Evolutionary conservation across 2,329 filamentous ascomycete species (phyloP).

Genomic region (Xylaria hypoxylon): DNA sequence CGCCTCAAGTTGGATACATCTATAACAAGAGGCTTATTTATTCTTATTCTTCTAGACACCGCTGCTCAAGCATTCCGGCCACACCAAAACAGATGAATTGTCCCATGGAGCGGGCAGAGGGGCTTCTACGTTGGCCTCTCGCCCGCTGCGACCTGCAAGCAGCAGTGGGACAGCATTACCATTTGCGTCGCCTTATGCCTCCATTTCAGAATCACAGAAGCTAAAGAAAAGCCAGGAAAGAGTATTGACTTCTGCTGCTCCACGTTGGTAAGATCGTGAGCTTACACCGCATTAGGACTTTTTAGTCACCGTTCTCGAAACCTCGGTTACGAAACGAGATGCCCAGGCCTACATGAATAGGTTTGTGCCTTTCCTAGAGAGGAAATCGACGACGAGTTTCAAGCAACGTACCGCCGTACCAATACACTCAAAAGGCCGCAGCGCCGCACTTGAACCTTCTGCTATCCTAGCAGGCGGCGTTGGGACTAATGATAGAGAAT

Average conservation of each 20-base stretch:
- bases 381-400: slow-evolving; percentile 50
- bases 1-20: not conserved
- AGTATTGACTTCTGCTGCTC: slow-evolving; percentile 52
- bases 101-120: slow-evolving; percentile 40
- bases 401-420: slow-evolving; percentile 47
- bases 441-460: slow-evolving; percentile 9
- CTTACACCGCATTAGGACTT: slow-evolving; percentile 71
- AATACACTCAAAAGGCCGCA: slow-evolving; percentile 42
- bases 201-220: slow-evolving; percentile 59
- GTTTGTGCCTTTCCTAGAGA: slow-evolving; percentile 65
- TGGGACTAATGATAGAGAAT: slow-evolving; percentile 19
- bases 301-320: slow-evolving; percentile 85
- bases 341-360: slow-evolving; percentile 91
- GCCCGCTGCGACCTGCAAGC: slow-evolving; percentile 45
- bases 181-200: slow-evolving; percentile 52
- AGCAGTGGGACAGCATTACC: slow-evolving; percentile 46
- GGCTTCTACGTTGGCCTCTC: slow-evolving; percentile 40
- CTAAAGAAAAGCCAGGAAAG: slow-evolving; percentile 61
- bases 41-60: slow-evolving; percentile 43
- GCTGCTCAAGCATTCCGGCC: slow-evolving; percentile 43
- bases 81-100: slow-evolving; percentile 37
- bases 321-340: slow-evolving; percentile 91
- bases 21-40: slow-evolving; percentile 18
- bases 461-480: slow-evolving; percentile 21
- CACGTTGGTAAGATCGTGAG: not conserved